Base-by-base conservation (phyloP, 352 stramenopile species). In the Globisporangium carolinianum region DNA sequence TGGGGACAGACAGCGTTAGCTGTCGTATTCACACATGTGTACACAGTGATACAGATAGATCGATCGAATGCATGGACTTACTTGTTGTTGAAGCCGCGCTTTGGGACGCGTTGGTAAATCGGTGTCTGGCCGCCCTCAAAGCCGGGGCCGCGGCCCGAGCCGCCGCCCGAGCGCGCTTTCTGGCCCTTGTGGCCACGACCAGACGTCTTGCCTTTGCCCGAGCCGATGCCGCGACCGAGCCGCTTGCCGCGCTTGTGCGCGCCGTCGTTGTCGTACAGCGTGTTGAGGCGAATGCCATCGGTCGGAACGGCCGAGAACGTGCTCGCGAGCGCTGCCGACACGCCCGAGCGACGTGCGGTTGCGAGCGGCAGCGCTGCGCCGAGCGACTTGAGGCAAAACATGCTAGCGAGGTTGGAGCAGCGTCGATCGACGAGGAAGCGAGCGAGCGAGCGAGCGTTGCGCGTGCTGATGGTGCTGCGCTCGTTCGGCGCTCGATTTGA, bases 41-140 rank as follows among this genome's bases (percentile, higher is more conserved):
- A 48, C 9, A 52, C 12, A 41, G 5, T 24, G 4, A 32, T 6
- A 50, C 17, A 46, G 66, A 58, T 75, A 73, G 17, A 66, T 7
- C n/a, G n/a, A 63, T 61, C n/a, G 7, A 35, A 47, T 15, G 49
- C 24, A 52, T 5, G 6, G 6, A 60, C 63, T 54, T 61, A 65
- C 69, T 87, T 90, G 66, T 94, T 94, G 73, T 99, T 99, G 75
- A 99, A 99, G 57, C 97, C 97, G 45, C 95, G 89, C 83, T 99
- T 99, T 39, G 97, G 97, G 46, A 99, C 66, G 47, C 90, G 83
- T 69, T 97, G 93, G 78, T 98, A 97, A 55, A 99, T 73, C 45
- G 96, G 96, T 49, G 97, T 99, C 76, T 99, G 97, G 5, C 97
- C 97, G 57, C 97, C 97, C 67, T 99, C 97, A 66, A 99, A 99